Evolutionary conservation across 1,284 basidiomycete genomes (phyloP).

Genomic region (Kwoniella shivajii): DNA sequence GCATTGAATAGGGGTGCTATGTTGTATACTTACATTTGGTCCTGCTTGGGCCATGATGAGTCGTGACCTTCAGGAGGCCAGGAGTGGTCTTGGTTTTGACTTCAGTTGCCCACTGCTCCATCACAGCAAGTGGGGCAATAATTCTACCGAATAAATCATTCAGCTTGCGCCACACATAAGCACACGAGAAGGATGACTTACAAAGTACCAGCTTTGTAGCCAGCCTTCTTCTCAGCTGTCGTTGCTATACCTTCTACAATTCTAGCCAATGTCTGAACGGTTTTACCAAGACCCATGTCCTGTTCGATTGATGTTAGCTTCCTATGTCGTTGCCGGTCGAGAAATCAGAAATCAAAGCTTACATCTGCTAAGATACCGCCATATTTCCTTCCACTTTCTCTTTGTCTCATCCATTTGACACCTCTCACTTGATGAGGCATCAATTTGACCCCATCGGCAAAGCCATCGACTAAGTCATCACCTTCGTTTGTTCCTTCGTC

Average conservation of each 20-base stretch:
- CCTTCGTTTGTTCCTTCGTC: conserved; percentile 60
- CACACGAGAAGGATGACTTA: conserved; percentile 55
- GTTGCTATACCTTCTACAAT: conserved; percentile 75
- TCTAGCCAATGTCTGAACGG: conserved; percentile 83
- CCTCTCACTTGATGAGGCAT: conserved; percentile 84
- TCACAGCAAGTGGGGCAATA: conserved; percentile 78
- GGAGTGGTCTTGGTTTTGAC: conserved; percentile 71
- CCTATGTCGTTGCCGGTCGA: not conserved
- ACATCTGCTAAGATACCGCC: conserved; percentile 93
- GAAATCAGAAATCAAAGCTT: conserved; percentile 50
- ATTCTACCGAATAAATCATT: conserved; percentile 60
- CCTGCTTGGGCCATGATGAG: conserved; percentile 77
- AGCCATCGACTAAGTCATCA: conserved; percentile 71
- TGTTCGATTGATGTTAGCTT: conserved; percentile 22
- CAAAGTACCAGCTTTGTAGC: conserved; percentile 70
- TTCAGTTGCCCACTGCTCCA: conserved; percentile 90
- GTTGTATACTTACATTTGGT: conserved; percentile 62
- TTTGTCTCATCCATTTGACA: conserved; percentile 80
- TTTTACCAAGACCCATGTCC: conserved; percentile 74
- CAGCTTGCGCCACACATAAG: not conserved
- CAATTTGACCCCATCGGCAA: conserved; percentile 67
- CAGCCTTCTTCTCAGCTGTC: conserved; percentile 69
- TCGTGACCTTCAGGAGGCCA: conserved; percentile 66
- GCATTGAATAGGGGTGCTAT: no score
- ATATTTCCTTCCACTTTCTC: conserved; percentile 73